Base-by-base conservation (phyloP, 2,329 filamentous ascomycete genomes). In the Domatiomyces globalis region DNA sequence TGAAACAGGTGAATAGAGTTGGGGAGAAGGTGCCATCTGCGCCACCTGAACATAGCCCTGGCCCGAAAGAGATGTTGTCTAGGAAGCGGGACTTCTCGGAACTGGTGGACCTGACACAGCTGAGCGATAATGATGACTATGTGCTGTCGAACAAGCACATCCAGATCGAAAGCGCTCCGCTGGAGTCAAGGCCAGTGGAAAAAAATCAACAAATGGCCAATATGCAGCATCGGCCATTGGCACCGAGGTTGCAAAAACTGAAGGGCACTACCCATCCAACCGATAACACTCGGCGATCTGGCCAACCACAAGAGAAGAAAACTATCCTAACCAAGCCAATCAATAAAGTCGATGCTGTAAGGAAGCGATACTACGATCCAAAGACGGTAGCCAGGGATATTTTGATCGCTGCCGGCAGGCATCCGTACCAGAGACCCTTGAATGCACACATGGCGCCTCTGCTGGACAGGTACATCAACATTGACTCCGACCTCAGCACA, bases 371-470 rank as follows among this genome's bases (percentile, higher is more conserved):
- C 15, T 84, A 84, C 60, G 73, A 83, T 59, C 71, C 75, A 1
- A 71, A 73, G 45, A 83, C 78, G 0, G 80, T 84, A 54, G 80
- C 80, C 4, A 68, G 78, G 48, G 79, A 83, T 61, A 71, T 85
- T 5, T 66, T 84, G 9, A 73, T 83, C 48, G 76, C 78, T 15
- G 71, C 78, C 10, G 78, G 78, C 15, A 74, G 75, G 52, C 80
- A 84, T 61, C 80, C 80, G 0, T 73, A 73, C 8, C 76, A 80
- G 63, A 66, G 72, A 22, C 65, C 70, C 2, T 64, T 85, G 36
- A 85, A 85, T 59, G 69, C 71, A 27, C 80, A 84, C 65, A 66
- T 84, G 53, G 69, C 74, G 51, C 60, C 67, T 33, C 61, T 78
- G 6, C 69, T 67, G 39, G 63, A 65, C 6, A 67, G 62, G 2